Conservation (phyloP, 441 rosid species). For the Viola pubescens region DNA sequence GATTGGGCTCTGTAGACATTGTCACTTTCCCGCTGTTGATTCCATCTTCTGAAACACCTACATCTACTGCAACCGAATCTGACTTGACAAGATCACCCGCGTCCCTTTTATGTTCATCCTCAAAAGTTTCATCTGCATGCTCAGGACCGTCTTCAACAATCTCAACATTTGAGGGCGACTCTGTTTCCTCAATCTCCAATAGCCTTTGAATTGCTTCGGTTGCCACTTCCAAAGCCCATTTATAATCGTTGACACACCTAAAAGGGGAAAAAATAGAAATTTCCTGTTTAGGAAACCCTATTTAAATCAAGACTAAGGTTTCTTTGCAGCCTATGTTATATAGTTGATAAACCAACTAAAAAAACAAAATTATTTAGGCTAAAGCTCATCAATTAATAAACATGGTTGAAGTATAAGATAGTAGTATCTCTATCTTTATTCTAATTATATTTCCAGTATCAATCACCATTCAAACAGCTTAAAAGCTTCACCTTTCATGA, state of each 20-base stretch:
- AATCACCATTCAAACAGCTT: neutral
- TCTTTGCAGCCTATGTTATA: neutral
- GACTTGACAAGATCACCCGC: constrained; percentile 15
- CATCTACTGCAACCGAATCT: constrained; percentile 17
- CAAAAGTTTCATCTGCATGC: constrained; percentile 16
- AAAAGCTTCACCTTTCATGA: constrained; percentile 37
- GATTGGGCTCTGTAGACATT: constrained; percentile 4
- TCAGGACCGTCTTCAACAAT: constrained; percentile 20
- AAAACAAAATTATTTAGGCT: too few species aligned
- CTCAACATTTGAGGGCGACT: constrained; percentile 11
- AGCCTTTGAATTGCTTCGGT: constrained; percentile 36
- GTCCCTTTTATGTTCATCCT: constrained; percentile 13
- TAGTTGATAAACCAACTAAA: too few species aligned
- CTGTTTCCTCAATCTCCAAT: constrained; percentile 26
- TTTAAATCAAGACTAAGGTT: neutral
- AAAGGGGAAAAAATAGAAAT: neutral
- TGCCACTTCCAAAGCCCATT: constrained; percentile 36
- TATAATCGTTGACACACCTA: constrained; percentile 30
- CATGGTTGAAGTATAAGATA: neutral
- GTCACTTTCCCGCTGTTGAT: constrained; percentile 3
- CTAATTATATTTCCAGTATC: neutral
- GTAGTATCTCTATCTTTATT: neutral
- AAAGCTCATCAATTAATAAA: too few species aligned
- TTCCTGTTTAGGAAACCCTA: neutral
- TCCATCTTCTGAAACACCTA: constrained; percentile 15